Percentiles rank a stretch among this genome's conserved stretches.
Conservation (phyloP, 257 asterid genomes). For the Coffea eugenioides region DNA sequence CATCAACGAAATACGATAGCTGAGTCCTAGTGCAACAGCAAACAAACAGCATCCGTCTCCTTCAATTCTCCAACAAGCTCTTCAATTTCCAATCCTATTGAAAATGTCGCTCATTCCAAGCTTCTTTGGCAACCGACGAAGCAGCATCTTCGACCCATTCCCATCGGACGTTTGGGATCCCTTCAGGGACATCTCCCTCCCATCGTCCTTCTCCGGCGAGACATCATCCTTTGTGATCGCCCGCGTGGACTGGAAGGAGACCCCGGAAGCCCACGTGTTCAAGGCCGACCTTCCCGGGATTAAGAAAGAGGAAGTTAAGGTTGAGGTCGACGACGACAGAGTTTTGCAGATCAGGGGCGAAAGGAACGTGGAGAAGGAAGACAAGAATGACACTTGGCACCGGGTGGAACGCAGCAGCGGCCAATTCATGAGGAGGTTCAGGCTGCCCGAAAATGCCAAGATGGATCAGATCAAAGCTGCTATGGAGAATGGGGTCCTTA, state of each 20-base stretch:
- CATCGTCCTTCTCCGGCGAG: background rate
- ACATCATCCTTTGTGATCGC: background rate
- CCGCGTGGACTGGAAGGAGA: conserved; percentile 18
- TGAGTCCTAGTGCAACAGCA: no score
- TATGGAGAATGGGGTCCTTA: background rate
- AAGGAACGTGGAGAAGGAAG: conserved; percentile 21
- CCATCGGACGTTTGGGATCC: conserved; percentile 17
- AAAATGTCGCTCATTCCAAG: conserved; percentile 19
- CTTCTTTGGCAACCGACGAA: conserved; percentile 2
- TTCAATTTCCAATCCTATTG: no score
- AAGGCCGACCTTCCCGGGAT: conserved; percentile 20
- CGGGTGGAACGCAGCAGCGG: conserved; percentile 13
- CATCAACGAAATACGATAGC: no score
- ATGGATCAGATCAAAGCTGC: background rate
- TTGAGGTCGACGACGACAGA: conserved; percentile 22
- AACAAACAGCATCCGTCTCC: no score
- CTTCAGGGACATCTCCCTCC: background rate
- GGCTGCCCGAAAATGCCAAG: conserved; percentile 22
- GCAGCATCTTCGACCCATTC: conserved; percentile 19
- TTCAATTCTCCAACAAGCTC: no score
- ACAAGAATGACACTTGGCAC: conserved; percentile 23
- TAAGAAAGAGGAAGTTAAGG: conserved; percentile 23
- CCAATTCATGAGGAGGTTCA: conserved; percentile 14
- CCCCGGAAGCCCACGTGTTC: conserved; percentile 17
- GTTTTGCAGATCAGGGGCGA: conserved; percentile 26